Evolutionary conservation across 768 basidiomycete species (phyloP).

Genomic region (Suillus lakei): DNA sequence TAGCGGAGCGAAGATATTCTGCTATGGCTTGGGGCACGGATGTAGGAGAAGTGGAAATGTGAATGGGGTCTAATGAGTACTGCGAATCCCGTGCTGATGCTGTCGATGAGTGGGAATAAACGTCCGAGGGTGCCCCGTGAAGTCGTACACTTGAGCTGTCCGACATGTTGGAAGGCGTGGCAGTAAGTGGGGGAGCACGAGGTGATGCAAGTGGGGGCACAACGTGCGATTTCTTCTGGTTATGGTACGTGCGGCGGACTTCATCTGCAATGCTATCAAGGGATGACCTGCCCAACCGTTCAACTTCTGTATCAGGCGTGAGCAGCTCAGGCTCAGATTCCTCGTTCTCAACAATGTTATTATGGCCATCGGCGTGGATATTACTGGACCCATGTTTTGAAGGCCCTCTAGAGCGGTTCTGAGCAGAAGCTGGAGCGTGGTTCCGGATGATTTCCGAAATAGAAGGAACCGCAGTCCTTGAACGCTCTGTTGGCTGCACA

Average conservation of each 20-base stretch:
- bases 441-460: constrained; percentile 89
- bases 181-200: constrained; percentile 34
- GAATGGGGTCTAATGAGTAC: constrained; percentile 30
- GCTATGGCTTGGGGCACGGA: constrained; percentile 75
- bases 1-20: constrained; percentile 84
- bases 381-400: constrained; percentile 52
- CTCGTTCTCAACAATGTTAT: constrained; percentile 53
- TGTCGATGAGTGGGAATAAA: constrained; percentile 54
- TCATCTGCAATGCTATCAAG: constrained; percentile 89
- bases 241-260: constrained; percentile 70
- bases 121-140: constrained; percentile 47
- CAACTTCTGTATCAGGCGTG: constrained; percentile 60
- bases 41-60: constrained; percentile 51
- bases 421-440: constrained; percentile 66
- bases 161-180: constrained; percentile 53
- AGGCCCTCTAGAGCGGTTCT: constrained; percentile 53
- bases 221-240: constrained; percentile 46
- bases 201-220: constrained; percentile 43
- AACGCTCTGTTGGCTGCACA: constrained; percentile 31
- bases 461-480: constrained; percentile 68
- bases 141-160: constrained; percentile 53
- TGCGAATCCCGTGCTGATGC: constrained; percentile 26
- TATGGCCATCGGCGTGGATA: constrained; percentile 51
- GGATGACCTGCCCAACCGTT: constrained; percentile 78
- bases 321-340: constrained; percentile 56